These are phyloP conservation scores for Syzygium syzygioides DNA, from an alignment of 441 rosid genomes.

Conservation along the genomic window DNA sequence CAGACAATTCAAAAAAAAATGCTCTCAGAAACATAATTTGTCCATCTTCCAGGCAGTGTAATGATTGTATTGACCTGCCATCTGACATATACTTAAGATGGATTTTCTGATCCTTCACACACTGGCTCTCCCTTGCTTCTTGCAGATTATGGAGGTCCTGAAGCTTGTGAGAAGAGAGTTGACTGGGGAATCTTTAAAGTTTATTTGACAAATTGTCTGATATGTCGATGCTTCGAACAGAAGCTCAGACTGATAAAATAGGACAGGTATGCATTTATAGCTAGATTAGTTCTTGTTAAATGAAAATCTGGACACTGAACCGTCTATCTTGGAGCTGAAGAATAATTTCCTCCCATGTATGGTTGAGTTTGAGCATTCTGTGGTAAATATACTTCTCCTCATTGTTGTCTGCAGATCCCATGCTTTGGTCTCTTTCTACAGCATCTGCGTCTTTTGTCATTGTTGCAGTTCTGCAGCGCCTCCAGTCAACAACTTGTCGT, in stretches of 20 bases:
- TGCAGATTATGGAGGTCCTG: conserved; percentile 81
- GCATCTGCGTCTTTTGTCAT: neutral
- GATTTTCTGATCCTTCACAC: neutral
- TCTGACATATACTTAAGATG: neutral
- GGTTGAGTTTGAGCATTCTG: neutral
- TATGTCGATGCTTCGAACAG: conserved; percentile 13
- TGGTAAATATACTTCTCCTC: neutral
- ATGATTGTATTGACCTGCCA: neutral
- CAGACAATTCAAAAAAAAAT: neutral
- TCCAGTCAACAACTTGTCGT: neutral
- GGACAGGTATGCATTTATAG: neutral
- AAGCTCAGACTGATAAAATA: neutral
- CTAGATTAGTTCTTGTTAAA: neutral
- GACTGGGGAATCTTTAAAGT: conserved; percentile 50
- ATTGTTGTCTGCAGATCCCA: neutral
- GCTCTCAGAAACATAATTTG: neutral
- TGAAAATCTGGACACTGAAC: neutral
- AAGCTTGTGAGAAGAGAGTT: conserved; percentile 79
- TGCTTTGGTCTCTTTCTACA: neutral
- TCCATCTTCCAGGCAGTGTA: neutral
- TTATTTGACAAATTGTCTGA: conserved; percentile 20
- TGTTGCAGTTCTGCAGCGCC: neutral
- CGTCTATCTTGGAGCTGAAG: neutral
- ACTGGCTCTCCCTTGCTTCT: neutral
- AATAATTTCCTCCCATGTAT: neutral